A percentile compares a stretch with the other conserved stretches of the same genome.
phyloP scores from a whole-genome alignment of 495 filamentous ascomycete species.

The Lepraria neglecta region DNA sequence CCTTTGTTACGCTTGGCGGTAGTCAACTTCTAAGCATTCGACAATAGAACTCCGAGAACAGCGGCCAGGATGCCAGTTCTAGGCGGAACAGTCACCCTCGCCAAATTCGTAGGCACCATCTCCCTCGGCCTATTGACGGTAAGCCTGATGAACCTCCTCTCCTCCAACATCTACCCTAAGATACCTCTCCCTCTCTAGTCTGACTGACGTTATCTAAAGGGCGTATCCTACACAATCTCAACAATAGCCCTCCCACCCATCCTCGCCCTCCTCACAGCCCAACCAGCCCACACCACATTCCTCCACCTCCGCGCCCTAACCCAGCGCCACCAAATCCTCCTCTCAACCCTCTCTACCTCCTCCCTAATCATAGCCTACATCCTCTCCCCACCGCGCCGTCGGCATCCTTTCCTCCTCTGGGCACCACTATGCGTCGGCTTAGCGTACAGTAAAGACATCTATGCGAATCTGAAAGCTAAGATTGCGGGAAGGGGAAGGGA shows the following conservation, averaged over 20 bases:
- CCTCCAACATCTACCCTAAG: constrained; percentile 12
- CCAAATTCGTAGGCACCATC: constrained; percentile 86
- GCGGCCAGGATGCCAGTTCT: constrained; percentile 54
- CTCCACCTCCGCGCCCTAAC: constrained; percentile 53
- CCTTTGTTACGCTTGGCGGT: background rate
- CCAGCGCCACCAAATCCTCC: constrained; percentile 50
- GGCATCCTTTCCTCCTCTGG: constrained; percentile 85
- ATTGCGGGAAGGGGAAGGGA: constrained; percentile 28
- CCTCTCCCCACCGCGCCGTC: constrained; percentile 60
- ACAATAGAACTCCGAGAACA: background rate
- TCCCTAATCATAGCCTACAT: constrained; percentile 67
- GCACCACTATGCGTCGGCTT: constrained; percentile 52
- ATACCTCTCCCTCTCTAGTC: background rate
- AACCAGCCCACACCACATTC: constrained; percentile 58
- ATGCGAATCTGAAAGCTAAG: constrained; percentile 25
- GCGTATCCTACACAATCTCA: constrained; percentile 73
- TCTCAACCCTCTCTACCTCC: constrained; percentile 54
- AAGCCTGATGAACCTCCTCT: constrained; percentile 32
- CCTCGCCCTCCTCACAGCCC: constrained; percentile 65
- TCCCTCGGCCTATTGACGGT: constrained; percentile 83
- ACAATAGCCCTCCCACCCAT: constrained; percentile 69
- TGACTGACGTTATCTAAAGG: constrained; percentile 45
- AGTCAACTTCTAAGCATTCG: background rate
- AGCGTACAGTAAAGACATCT: constrained; percentile 43
- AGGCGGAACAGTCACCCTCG: constrained; percentile 52